Percentiles rank a stretch among this genome's conserved stretches.
phyloP scores from a whole-genome alignment of 139 green algal genomes.

The Nannochloris sp. region DNA sequence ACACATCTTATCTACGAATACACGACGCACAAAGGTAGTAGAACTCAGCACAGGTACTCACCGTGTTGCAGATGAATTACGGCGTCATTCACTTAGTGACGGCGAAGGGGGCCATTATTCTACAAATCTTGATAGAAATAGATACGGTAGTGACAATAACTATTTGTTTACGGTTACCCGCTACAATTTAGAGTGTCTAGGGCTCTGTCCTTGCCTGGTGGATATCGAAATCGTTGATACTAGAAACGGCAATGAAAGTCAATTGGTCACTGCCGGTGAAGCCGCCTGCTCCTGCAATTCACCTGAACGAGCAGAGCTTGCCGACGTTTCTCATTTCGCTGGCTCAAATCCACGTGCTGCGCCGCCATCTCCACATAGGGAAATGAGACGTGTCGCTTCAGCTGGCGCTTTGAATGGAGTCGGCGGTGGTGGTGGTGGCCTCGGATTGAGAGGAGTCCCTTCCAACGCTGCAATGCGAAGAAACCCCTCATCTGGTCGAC shows the following conservation, averaged over 20 bases:
- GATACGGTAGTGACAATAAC: conserved; percentile 90
- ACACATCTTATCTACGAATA: conserved; percentile 84
- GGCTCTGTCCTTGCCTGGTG: conserved; percentile 83
- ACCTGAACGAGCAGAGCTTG: conserved; percentile 17
- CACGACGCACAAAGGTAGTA: conserved; percentile 87
- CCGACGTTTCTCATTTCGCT: conserved; percentile 13
- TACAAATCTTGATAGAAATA: conserved; percentile 93
- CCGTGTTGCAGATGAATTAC: conserved; percentile 85
- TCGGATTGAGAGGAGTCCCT: background rate
- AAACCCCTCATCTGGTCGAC: conserved; percentile 12
- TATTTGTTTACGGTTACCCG: conserved; percentile 91
- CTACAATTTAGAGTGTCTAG: conserved; percentile 85
- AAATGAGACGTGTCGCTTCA: conserved; percentile 10
- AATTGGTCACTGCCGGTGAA: conserved; percentile 63
- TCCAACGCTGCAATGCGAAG: conserved; percentile 1
- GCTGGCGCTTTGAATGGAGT: background rate
- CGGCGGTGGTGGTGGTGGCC: background rate
- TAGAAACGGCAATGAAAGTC: conserved; percentile 64
- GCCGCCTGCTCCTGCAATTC: conserved; percentile 60
- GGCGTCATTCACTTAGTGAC: conserved; percentile 77
- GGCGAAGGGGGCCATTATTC: conserved; percentile 74
- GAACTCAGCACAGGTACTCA: conserved; percentile 80
- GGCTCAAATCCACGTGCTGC: background rate
- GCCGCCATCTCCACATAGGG: background rate
- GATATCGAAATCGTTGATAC: conserved; percentile 94